Evolutionary conservation across 2,329 filamentous ascomycete genomes (phyloP).

Genomic region (Coniella vitis): DNA sequence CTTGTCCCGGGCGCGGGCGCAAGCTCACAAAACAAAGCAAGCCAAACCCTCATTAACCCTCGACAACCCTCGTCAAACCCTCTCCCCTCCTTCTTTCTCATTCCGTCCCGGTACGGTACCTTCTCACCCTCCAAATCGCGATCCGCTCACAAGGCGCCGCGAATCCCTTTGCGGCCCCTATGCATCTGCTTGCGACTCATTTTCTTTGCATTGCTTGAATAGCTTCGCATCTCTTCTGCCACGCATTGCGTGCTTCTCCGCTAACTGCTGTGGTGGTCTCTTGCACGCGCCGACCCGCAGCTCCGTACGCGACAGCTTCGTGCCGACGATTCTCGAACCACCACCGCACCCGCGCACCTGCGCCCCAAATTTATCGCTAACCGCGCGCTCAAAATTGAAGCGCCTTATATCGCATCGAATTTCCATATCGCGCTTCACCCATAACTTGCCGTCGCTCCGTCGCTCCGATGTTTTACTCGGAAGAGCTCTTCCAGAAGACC

Average conservation of each 20-base stretch:
- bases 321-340: conserved; percentile 11
- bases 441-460: conserved; percentile 8
- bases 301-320: conserved; percentile 8
- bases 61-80: not conserved
- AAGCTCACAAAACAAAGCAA: conserved; percentile 7
- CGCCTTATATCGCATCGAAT: not conserved
- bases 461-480: conserved; percentile 86
- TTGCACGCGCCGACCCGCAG: conserved; percentile 10
- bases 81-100: conserved; percentile 4
- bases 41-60: not conserved
- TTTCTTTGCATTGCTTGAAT: not conserved
- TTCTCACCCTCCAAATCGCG: conserved; percentile 10
- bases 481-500: conserved; percentile 91
- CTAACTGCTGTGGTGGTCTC: conserved; percentile 1
- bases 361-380: conserved; percentile 7
- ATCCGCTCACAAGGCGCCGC: conserved; percentile 12
- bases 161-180: conserved; percentile 5
- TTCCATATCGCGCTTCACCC: not conserved
- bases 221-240: not conserved
- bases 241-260: conserved; percentile 9
- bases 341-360: conserved; percentile 9
- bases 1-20: not conserved
- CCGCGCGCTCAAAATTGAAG: not conserved
- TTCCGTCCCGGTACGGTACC: conserved; percentile 3
- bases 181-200: conserved; percentile 2